These are phyloP conservation scores for Citrus glauca DNA, from an alignment of 345 rosid genomes.

Conservation along the genomic window DNA sequence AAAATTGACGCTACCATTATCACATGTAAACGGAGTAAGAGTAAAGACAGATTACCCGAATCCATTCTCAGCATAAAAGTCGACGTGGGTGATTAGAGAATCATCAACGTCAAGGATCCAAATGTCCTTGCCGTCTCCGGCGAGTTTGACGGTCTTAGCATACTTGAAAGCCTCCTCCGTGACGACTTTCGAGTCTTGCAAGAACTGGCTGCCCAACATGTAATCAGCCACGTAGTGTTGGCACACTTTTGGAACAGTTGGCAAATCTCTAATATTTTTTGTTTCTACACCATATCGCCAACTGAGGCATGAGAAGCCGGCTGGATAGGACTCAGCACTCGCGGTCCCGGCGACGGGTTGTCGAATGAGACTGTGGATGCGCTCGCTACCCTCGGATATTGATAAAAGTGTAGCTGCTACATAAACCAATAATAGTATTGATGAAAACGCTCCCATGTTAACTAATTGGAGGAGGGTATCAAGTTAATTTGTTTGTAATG, in stretches of 20 bases:
- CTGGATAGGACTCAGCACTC: not conserved
- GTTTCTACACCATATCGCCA: slow-evolving; percentile 70
- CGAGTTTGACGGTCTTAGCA: slow-evolving; percentile 27
- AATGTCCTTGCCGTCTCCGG: slow-evolving; percentile 26
- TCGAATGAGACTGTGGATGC: too few relatives aligned
- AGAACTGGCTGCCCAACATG: slow-evolving; percentile 39
- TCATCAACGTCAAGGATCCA: slow-evolving; percentile 53
- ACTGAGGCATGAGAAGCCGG: slow-evolving; percentile 34
- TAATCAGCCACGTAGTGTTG: slow-evolving; percentile 46
- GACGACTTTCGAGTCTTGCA: slow-evolving; percentile 37
- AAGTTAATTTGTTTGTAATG: too few relatives aligned
- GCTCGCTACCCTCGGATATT: too few relatives aligned
- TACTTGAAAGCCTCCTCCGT: slow-evolving; percentile 32
- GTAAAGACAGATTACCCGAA: slow-evolving; percentile 21
- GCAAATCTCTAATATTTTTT: slow-evolving; percentile 41
- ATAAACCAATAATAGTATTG: too few relatives aligned
- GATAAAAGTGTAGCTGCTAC: too few relatives aligned
- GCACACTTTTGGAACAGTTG: slow-evolving; percentile 39
- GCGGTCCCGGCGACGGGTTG: not conserved
- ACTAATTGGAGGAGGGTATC: too few relatives aligned
- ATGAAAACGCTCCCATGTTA: too few relatives aligned
- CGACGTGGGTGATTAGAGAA: slow-evolving; percentile 33
- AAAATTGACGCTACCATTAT: too few relatives aligned
- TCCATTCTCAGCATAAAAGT: slow-evolving; percentile 23
- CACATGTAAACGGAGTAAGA: too few relatives aligned